These are phyloP conservation scores for Peniophora sp. DNA, from an alignment of 1,284 basidiomycete genomes.

Conservation along the genomic window DNA sequence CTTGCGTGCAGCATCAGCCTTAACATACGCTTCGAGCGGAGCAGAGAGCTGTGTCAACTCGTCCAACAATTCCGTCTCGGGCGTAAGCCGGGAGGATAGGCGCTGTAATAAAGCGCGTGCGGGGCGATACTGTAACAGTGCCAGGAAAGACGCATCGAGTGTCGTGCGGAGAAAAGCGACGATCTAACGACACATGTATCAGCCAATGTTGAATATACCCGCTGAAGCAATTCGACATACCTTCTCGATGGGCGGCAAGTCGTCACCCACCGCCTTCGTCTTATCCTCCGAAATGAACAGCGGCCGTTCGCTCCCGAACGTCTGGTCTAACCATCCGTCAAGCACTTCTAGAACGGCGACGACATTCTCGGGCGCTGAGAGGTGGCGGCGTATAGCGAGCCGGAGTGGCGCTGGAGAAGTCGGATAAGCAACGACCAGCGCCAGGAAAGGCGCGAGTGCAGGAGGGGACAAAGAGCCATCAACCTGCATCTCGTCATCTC, in stretches of 20 bases:
- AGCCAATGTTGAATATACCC: conserved; percentile 7
- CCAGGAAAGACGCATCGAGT: conserved; percentile 61
- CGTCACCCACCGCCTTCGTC: conserved; percentile 14
- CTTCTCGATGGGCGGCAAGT: background rate
- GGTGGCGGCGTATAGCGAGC: conserved; percentile 42
- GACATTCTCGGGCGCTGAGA: conserved; percentile 48
- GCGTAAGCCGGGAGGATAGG: conserved; percentile 42
- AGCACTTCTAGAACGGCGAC: conserved; percentile 41
- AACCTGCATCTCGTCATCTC: conserved; percentile 47
- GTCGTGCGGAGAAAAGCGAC: conserved; percentile 52
- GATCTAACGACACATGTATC: conserved; percentile 31
- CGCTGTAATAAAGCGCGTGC: conserved; percentile 42
- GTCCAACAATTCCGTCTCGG: conserved; percentile 42
- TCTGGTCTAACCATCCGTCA: conserved; percentile 48
- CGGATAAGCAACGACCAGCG: conserved; percentile 41
- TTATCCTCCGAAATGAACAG: conserved; percentile 27
- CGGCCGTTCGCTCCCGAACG: conserved; percentile 9
- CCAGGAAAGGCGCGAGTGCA: conserved; percentile 42
- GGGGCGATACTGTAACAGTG: conserved; percentile 51
- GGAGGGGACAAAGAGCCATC: conserved; percentile 35
- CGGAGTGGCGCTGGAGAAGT: conserved; percentile 45
- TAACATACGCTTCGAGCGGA: conserved; percentile 51
- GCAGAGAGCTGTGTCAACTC: conserved; percentile 47
- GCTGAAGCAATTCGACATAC: conserved; percentile 5
- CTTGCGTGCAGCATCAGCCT: conserved; percentile 36